phyloP scores from a whole-genome alignment of 345 rosid genomes.

The Rhodomyrtus tomentosa region DNA sequence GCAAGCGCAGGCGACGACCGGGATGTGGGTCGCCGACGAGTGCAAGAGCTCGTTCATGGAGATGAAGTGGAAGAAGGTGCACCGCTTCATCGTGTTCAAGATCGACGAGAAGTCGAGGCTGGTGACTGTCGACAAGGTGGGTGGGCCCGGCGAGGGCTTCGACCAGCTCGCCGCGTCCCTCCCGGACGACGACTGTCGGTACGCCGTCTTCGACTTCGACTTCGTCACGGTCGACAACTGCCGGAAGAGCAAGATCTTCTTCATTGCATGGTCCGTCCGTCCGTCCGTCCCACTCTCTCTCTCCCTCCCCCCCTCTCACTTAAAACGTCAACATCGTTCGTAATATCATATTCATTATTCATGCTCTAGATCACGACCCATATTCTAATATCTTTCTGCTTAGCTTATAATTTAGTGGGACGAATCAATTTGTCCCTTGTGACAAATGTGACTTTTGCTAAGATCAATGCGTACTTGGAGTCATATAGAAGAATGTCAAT shows the following conservation, averaged over 20 bases:
- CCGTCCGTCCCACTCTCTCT: neutral
- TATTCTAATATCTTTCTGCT: neutral
- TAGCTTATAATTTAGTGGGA: neutral
- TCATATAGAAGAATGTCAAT: neutral
- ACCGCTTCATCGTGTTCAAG: conserved; percentile 81
- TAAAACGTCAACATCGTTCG: neutral
- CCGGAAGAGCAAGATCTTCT: conserved; percentile 98
- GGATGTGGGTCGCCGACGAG: conserved; percentile 87
- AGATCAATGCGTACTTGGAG: neutral
- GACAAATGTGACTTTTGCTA: neutral
- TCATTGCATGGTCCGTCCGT: conserved; percentile 71
- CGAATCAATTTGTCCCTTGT: neutral
- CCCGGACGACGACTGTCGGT: conserved; percentile 82
- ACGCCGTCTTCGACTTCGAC: conserved; percentile 89
- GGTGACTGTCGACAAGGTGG: conserved; percentile 85
- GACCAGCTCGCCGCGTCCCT: conserved; percentile 64
- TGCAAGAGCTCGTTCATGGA: conserved; percentile 84
- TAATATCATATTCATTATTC: neutral
- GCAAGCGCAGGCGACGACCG: conserved; percentile 63
- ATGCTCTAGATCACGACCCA: neutral
- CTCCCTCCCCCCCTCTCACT: neutral
- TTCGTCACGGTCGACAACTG: conserved; percentile 90
- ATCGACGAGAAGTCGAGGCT: conserved; percentile 81
- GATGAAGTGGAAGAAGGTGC: conserved; percentile 93
- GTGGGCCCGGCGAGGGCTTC: conserved; percentile 75